Evolutionary conservation across 441 rosid genomes (phyloP).

Genomic region (Sinapis alba): DNA sequence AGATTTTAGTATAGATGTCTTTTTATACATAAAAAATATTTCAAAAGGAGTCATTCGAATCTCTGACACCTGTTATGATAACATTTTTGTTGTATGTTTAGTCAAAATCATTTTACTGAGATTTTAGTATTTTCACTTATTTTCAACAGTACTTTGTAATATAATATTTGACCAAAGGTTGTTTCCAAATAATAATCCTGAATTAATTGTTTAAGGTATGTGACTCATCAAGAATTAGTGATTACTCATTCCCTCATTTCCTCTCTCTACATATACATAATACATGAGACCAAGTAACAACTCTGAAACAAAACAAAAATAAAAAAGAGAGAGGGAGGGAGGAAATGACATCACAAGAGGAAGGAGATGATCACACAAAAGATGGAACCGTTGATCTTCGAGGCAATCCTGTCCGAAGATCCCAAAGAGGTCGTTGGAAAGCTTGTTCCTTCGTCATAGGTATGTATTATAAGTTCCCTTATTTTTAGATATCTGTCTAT

Average conservation of each 20-base stretch:
- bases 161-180: not conserved
- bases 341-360: slow-evolving; percentile 40
- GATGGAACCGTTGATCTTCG: slow-evolving; percentile 84
- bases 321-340: not conserved
- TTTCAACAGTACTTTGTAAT: not conserved
- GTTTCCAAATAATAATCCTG: not conserved
- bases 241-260: not conserved
- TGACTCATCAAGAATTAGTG: not conserved
- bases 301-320: not conserved
- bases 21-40: too few relatives aligned
- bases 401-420: slow-evolving; percentile 70
- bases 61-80: not conserved
- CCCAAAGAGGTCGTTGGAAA: slow-evolving; percentile 72
- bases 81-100: not conserved
- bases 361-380: slow-evolving; percentile 57
- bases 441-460: slow-evolving; percentile 76
- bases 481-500: not conserved
- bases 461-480: slow-evolving; percentile 21
- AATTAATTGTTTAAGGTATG: not conserved
- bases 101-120: not conserved
- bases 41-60: too few relatives aligned
- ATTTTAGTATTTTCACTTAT: not conserved
- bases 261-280: slow-evolving; percentile 1
- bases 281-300: not conserved
- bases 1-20: too few relatives aligned